These are phyloP conservation scores for Bipolaris bicolor DNA, from an alignment of 2,329 filamentous ascomycete species.

Conservation along the genomic window DNA sequence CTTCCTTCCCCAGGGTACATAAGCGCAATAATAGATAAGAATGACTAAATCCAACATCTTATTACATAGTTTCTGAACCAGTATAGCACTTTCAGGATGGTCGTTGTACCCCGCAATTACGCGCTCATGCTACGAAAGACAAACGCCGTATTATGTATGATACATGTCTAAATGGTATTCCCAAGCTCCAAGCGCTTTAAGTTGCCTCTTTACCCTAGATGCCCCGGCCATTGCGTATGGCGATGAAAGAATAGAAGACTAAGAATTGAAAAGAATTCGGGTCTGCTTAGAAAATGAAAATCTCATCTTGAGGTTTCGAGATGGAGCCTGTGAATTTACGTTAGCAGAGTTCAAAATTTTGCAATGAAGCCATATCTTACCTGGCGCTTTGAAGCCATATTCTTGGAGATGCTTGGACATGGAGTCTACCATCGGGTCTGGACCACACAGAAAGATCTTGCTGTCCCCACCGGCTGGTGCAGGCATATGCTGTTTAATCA, in stretches of 20 bases:
- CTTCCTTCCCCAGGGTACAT: too few species aligned
- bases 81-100: too few species aligned
- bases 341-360: not conserved
- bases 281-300: slow-evolving; percentile 11
- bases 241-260: not conserved
- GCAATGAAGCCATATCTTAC: slow-evolving; percentile 4
- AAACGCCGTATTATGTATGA: not conserved
- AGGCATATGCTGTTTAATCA: slow-evolving; percentile 15
- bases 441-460: slow-evolving; percentile 89
- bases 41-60: too few species aligned
- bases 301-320: slow-evolving; percentile 20
- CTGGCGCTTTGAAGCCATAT: slow-evolving; percentile 21
- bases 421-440: slow-evolving; percentile 15
- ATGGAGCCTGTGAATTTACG: slow-evolving; percentile 7
- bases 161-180: not conserved
- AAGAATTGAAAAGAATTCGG: too few species aligned
- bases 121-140: not conserved
- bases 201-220: not conserved
- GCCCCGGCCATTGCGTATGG: not conserved
- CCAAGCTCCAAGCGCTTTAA: not conserved
- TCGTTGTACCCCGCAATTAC: too few species aligned
- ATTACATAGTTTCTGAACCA: too few species aligned
- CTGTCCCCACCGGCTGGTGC: slow-evolving; percentile 68
- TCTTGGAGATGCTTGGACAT: slow-evolving; percentile 19
- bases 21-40: too few species aligned